Base-by-base conservation (phyloP, 2,329 filamentous ascomycete species). In the Ceratocystis cubensis region DNA sequence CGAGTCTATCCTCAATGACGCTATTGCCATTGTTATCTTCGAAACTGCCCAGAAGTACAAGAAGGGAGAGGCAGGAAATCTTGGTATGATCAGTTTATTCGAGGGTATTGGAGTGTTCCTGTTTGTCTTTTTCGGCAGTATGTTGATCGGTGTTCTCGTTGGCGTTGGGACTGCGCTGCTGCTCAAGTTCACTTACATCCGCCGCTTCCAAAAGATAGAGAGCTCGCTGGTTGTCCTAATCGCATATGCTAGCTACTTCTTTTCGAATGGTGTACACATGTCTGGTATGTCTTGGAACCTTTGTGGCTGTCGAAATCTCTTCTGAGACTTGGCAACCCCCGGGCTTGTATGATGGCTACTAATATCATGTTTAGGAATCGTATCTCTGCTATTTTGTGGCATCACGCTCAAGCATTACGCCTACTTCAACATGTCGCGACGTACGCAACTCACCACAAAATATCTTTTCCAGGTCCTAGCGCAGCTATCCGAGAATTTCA, bases 361-460 rank as follows among this genome's bases (percentile, higher is more conserved):
- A 41, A 48, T 30, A 15, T 15, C 7, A 41, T 50, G 71, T 94
- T 28, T 33, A 67, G 91, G 92, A 71, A 99, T 99, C 72, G 94
- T 99, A 71, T 96, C 94, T 28, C 80, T 99, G 67, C 81, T 99
- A 1, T 99, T 99, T 79, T 99, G 94, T 75, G 94, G 94, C 66
- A 99, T 99, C 71, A 97, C 94, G 10, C 80, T 99, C 70, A 99
- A 99, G 77, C 94, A 99, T 75, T 99, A 99, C 73, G 94, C 94
- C 69, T 99, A 99, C 78, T 96, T 97, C 81, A 99, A 99, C 79
- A 99, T 99, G 94, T 99, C 94, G 37, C 87, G 94, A 62, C 87
- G 94, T 69, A 97, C 94, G 1, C 94, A 99, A 75, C 86, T 99
- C 69, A 96, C 94, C 17, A 99, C 94, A 64, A 99, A 99, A 75